Percentiles rank a stretch among this genome's conserved stretches.
Evolutionary conservation across 1,139 yeast genomes (phyloP).

Genomic region (Yamadazyma oceani): DNA sequence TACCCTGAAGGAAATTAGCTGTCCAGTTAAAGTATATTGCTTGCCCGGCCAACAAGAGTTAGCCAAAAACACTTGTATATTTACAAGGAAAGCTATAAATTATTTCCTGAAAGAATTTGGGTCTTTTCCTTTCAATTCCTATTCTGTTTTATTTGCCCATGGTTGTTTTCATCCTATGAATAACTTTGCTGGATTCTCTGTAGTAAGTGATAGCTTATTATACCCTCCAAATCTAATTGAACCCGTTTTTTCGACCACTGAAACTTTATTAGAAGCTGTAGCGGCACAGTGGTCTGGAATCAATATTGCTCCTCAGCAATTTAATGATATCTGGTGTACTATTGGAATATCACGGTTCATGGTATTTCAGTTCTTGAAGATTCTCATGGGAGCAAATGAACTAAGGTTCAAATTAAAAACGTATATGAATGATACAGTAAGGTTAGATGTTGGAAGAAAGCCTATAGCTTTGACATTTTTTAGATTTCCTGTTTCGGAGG

Average conservation of each 20-base stretch:
- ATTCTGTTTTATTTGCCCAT: conserved; percentile 72
- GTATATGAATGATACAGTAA: conserved; percentile 64
- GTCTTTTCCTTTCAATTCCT: conserved; percentile 86
- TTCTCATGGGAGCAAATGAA: conserved; percentile 81
- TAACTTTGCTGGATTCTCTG: conserved; percentile 76
- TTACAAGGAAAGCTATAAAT: conserved; percentile 76
- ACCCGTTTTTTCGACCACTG: conserved; percentile 73
- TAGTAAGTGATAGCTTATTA: conserved; percentile 63
- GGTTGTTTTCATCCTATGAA: conserved; percentile 49
- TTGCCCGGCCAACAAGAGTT: conserved; percentile 55
- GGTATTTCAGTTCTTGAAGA: conserved; percentile 69
- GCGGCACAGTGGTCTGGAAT: conserved; percentile 95
- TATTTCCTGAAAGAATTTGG: conserved; percentile 87
- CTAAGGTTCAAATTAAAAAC: conserved; percentile 68
- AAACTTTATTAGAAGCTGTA: conserved; percentile 63
- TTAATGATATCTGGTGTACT: conserved; percentile 90
- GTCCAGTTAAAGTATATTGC: conserved; percentile 57
- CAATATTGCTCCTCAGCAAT: conserved; percentile 77
- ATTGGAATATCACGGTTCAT: conserved; percentile 83
- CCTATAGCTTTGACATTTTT: conserved; percentile 74
- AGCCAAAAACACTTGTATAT: conserved; percentile 74
- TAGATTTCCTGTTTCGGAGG: conserved; percentile 64
- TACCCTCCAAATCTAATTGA: conserved; percentile 80
- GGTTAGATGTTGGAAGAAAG: conserved; percentile 74
- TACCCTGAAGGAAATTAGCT: conserved; percentile 30